Evolutionary conservation across 1,284 basidiomycete species (phyloP).

Genomic region (Inonotus hispidus): DNA sequence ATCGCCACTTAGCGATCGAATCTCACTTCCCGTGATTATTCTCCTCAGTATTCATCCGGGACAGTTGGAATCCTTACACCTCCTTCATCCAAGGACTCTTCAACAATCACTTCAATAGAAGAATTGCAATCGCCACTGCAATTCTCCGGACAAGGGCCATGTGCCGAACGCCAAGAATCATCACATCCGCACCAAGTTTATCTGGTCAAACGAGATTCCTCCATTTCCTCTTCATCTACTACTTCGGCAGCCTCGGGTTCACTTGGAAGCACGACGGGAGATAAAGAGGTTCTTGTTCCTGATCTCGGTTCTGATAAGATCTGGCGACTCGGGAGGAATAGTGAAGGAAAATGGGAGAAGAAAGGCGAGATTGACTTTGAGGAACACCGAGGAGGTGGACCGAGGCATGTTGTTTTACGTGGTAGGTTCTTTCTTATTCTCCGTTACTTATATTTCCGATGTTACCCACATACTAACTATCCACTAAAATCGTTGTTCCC

Average conservation of each 20-base stretch:
- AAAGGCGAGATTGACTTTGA: constrained; percentile 39
- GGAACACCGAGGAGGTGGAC: constrained; percentile 48
- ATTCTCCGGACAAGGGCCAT: constrained; percentile 50
- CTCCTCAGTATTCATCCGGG: constrained; percentile 12
- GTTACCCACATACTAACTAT: background rate
- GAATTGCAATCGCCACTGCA: constrained; percentile 27
- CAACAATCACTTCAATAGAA: background rate
- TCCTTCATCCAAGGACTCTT: background rate
- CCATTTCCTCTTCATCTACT: constrained; percentile 24
- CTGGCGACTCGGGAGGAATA: constrained; percentile 44
- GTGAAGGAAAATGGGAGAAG: constrained; percentile 41
- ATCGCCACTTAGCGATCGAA: background rate
- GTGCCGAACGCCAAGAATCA: constrained; percentile 52
- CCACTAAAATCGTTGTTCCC: constrained; percentile 8
- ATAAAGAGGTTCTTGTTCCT: constrained; percentile 56
- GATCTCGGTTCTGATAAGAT: constrained; percentile 67
- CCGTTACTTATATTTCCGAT: too few relatives aligned
- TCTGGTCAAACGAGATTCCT: constrained; percentile 21
- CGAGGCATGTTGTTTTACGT: constrained; percentile 58
- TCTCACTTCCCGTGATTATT: background rate
- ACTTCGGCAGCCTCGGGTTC: too few relatives aligned
- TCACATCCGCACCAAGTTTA: constrained; percentile 69
- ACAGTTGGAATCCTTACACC: constrained; percentile 7
- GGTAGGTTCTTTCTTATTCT: constrained; percentile 36
- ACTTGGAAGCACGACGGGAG: too few relatives aligned